Evolutionary conservation across 805 yeast genomes (phyloP).

Genomic region (Helenozyma baotianmanensis): DNA sequence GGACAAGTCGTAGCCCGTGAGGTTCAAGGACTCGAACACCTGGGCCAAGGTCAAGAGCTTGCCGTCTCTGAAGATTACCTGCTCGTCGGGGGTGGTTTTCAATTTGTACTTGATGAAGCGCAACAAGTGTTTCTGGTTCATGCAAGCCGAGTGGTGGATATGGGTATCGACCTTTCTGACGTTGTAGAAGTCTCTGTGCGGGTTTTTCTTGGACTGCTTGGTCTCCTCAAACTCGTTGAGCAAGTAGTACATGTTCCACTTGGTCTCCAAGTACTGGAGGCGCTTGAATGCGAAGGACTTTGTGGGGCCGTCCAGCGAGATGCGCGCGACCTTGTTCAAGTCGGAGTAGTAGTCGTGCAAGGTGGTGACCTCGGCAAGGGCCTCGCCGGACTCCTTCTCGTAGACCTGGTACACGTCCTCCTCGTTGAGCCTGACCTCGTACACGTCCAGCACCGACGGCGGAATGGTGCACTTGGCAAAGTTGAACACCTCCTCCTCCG

Average conservation of each 20-base stretch:
- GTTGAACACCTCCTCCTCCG: conserved; percentile 55
- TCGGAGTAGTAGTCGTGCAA: conserved; percentile 83
- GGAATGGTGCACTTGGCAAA: conserved; percentile 56
- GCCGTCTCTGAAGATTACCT: conserved; percentile 91
- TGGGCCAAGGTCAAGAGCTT: conserved; percentile 78
- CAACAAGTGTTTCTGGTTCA: conserved; percentile 95
- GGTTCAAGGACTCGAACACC: conserved; percentile 84
- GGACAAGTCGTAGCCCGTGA: conserved; percentile 91
- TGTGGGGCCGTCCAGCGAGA: conserved; percentile 92
- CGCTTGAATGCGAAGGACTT: conserved; percentile 95
- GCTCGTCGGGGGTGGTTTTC: conserved; percentile 79
- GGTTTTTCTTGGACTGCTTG: conserved; percentile 83
- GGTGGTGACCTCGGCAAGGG: conserved; percentile 66
- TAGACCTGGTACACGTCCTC: conserved; percentile 70
- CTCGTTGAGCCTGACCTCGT: conserved; percentile 44
- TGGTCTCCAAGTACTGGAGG: conserved; percentile 89
- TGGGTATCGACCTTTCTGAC: conserved; percentile 97
- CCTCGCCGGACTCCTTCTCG: conserved; percentile 27
- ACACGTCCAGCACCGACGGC: conserved; percentile 29
- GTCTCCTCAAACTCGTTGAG: conserved; percentile 92
- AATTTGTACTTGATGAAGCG: conserved; percentile 93
- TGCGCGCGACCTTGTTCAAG: conserved; percentile 62
- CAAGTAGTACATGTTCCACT: conserved; percentile 87
- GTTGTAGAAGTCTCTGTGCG: conserved; percentile 96
- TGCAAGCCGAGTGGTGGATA: conserved; percentile 98